A percentile compares a stretch with the other conserved stretches of the same genome.
Conservation (phyloP, 768 basidiomycete species). For the Termitomyces sp. region DNA sequence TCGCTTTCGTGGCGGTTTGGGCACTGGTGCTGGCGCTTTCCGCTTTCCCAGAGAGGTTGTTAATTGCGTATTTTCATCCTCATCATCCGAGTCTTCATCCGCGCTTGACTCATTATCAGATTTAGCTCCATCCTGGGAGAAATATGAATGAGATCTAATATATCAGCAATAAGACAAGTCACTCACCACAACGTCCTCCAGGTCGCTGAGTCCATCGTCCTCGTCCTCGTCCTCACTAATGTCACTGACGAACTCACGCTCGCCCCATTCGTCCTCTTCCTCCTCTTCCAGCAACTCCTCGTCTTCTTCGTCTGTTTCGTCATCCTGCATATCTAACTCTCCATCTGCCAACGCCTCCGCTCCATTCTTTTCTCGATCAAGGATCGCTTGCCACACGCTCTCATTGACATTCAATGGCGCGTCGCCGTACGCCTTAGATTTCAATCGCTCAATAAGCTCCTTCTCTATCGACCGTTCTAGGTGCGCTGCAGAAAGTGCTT, state of each 20-base stretch:
- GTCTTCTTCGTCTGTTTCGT: slow-evolving; percentile 59
- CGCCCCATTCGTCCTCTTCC: slow-evolving; percentile 53
- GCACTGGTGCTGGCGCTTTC: slow-evolving; percentile 44
- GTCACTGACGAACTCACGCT: slow-evolving; percentile 74
- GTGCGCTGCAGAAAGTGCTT: slow-evolving; percentile 93
- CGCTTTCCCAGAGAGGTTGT: slow-evolving; percentile 63
- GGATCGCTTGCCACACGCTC: slow-evolving; percentile 88
- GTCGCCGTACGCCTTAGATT: slow-evolving; percentile 96
- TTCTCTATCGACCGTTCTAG: slow-evolving; percentile 95
- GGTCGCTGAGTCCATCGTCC: slow-evolving; percentile 57
- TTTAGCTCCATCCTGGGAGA: slow-evolving; percentile 29
- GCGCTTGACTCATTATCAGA: slow-evolving; percentile 22
- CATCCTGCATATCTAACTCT: slow-evolving; percentile 52
- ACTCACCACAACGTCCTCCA: slow-evolving; percentile 69
- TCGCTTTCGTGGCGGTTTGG: slow-evolving; percentile 46
- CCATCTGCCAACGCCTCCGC: slow-evolving; percentile 48
- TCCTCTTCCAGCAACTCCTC: slow-evolving; percentile 51
- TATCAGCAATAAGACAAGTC: neutral
- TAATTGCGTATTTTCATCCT: slow-evolving; percentile 27
- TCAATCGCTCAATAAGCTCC: slow-evolving; percentile 92
- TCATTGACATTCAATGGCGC: slow-evolving; percentile 98
- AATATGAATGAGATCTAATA: neutral
- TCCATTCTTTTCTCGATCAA: slow-evolving; percentile 73
- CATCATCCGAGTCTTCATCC: slow-evolving; percentile 42
- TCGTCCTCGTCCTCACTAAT: slow-evolving; percentile 68